phyloP scores from a whole-genome alignment of 495 filamentous ascomycete genomes.

The Hypoxylon fuscum region DNA sequence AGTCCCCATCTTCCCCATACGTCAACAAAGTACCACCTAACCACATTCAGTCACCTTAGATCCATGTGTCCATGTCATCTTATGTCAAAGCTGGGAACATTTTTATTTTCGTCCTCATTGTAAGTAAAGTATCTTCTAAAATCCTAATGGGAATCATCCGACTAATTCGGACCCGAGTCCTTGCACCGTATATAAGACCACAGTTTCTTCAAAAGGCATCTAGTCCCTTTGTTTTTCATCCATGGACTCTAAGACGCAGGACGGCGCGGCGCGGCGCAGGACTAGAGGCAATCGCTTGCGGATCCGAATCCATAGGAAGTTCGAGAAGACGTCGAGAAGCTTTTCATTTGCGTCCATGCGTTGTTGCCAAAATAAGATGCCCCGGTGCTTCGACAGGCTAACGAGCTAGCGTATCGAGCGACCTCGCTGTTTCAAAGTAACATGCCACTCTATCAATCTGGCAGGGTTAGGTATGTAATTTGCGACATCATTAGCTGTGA shows the following conservation, averaged over 20 bases:
- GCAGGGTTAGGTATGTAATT: not conserved
- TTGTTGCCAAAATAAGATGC: too few species aligned
- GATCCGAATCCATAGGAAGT: slow-evolving; percentile 1
- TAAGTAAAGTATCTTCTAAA: too few species aligned
- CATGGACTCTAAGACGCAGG: not conserved
- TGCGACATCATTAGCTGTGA: not conserved
- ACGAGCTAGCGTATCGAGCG: too few species aligned
- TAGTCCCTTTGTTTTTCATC: not conserved
- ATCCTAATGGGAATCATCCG: slow-evolving; percentile 4
- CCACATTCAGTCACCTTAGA: slow-evolving; percentile 6
- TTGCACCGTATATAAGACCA: slow-evolving; percentile 13
- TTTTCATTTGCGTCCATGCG: not conserved
- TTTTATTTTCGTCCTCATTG: too few species aligned
- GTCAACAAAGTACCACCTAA: slow-evolving; percentile 13
- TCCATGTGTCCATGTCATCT: not conserved
- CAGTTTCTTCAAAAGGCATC: slow-evolving; percentile 10
- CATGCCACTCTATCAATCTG: not conserved
- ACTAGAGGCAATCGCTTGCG: not conserved
- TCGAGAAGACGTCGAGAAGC: not conserved
- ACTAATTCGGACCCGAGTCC: too few species aligned
- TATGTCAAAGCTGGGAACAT: slow-evolving; percentile 5
- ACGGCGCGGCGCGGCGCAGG: slow-evolving; percentile 11
- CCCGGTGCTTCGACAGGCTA: too few species aligned
- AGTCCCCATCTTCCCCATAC: slow-evolving; percentile 34
- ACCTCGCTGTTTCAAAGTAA: not conserved